Percentiles rank a stretch among this genome's conserved stretches.
These are phyloP conservation scores for Serendipita indica DNA, from an alignment of 768 basidiomycete species.

Conservation along the genomic window DNA sequence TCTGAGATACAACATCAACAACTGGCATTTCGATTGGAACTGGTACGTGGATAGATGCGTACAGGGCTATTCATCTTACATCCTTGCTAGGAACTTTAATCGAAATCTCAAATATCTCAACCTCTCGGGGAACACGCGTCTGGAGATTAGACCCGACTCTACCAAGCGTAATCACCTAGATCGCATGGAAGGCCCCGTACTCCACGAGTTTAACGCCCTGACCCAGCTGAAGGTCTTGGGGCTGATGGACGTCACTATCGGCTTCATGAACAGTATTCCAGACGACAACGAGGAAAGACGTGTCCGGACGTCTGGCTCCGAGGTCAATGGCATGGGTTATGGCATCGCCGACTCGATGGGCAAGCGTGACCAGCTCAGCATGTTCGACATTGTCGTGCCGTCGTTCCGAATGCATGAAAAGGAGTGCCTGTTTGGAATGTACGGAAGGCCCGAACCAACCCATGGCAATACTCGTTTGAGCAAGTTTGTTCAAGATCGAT, in stretches of 20 bases:
- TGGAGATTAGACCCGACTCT: conserved; percentile 79
- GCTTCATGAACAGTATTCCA: conserved; percentile 54
- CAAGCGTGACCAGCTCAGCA: conserved; percentile 57
- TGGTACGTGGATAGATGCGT: conserved; percentile 41
- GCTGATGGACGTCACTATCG: conserved; percentile 82
- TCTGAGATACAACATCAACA: conserved; percentile 93
- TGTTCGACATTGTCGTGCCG: conserved; percentile 85
- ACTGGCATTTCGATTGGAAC: conserved; percentile 99
- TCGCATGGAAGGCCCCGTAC: conserved; percentile 25
- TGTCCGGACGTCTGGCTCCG: conserved; percentile 78
- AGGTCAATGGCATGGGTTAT: conserved; percentile 84
- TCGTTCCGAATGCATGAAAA: conserved; percentile 61
- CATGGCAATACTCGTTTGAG: conserved; percentile 47
- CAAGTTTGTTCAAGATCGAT: conserved; percentile 74
- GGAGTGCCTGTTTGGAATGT: conserved; percentile 92
- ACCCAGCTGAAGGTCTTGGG: conserved; percentile 75
- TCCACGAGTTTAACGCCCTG: conserved; percentile 82
- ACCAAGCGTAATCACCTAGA: conserved; percentile 19
- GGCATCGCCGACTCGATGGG: conserved; percentile 92
- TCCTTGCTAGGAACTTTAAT: conserved; percentile 76
- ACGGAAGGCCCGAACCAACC: conserved; percentile 53
- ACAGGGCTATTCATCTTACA: conserved; percentile 1
- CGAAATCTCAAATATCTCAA: conserved; percentile 86
- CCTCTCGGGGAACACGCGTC: conserved; percentile 87
- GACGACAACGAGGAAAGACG: conserved; percentile 67